Base-by-base conservation (phyloP, 257 asterid species). In the Solanum dulcamara region DNA sequence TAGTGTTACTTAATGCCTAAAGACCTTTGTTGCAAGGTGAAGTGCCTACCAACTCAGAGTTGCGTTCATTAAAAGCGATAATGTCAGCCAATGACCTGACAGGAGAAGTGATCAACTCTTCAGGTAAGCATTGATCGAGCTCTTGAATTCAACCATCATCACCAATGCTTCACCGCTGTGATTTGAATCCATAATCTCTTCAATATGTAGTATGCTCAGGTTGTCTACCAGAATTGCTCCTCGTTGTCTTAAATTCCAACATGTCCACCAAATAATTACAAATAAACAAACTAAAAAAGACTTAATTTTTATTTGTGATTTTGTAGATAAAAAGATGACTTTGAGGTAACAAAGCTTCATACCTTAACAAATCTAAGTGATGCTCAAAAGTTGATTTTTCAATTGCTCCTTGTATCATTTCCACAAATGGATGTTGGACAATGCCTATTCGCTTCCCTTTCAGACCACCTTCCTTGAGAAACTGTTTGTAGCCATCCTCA, bases 401-500 rank as follows among this genome's bases (percentile, higher is more conserved):
- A 11, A 2, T 68, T 2, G 88, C 67, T 10, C 75, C 64, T 57
- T 84, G 85, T 3, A 12, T 64, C 37, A 86, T 84, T 32, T 46
- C 84, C 50, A 90, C 81, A 62, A 84, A 48, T 1, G 93, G 90
- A 32, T 88, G 9, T 50, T 84, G 86, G 51, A 75, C 83, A 18
- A 90, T 87, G 9, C 94, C 93, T 46, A 92, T 51, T 85, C 91
- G 83, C 86, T 92, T 92, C 57, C 94, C 90, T 46, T 77, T 30
- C 0, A 90, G 86, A 38, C 92, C 92, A 60, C 89, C 85, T 14
- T 51, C 57, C 79, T 64, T 86, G 33, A 92, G 89, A 85, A 90
- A 90, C 62, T 89, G 92, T 14, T 75, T 18, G 80, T 92, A 92
- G 68, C 94, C 94, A 30, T 83, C 91, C 11, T 10, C 12, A 0